A percentile compares a stretch with the other conserved stretches of the same genome.
These are phyloP conservation scores for Monotropa hypopitys DNA, from an alignment of 179 eudicot genomes.

Conservation along the genomic window DNA sequence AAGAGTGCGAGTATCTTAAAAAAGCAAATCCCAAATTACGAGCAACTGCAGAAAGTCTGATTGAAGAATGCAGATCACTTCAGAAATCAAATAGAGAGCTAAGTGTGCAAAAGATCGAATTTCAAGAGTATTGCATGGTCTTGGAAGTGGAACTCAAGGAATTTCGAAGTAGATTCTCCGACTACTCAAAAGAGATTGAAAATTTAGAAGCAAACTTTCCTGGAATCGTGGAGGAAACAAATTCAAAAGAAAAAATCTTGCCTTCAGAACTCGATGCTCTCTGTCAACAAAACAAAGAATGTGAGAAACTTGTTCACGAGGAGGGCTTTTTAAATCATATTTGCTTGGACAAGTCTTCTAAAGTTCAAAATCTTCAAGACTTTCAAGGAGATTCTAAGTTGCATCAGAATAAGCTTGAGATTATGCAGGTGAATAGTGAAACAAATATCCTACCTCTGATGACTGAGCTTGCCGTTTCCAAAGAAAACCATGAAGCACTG, in stretches of 20 bases:
- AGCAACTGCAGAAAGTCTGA: slow-evolving; percentile 43
- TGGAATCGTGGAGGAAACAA: slow-evolving; percentile 31
- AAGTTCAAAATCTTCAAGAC: slow-evolving; percentile 43
- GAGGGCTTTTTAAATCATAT: slow-evolving; percentile 26
- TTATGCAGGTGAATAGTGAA: slow-evolving; percentile 23
- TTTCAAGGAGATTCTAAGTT: slow-evolving; percentile 21
- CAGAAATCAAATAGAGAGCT: slow-evolving; percentile 47
- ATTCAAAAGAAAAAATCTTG: slow-evolving; percentile 34
- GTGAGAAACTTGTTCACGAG: slow-evolving; percentile 31
- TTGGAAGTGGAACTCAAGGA: slow-evolving; percentile 41
- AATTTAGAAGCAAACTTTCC: slow-evolving; percentile 33
- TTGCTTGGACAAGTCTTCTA: slow-evolving; percentile 32
- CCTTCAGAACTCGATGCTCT: slow-evolving; percentile 42
- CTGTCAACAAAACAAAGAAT: slow-evolving; percentile 20
- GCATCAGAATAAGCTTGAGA: slow-evolving; percentile 21
- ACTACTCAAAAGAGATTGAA: slow-evolving; percentile 32
- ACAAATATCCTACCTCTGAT: slow-evolving; percentile 24
- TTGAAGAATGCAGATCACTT: slow-evolving; percentile 44
- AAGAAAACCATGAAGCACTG: slow-evolving; percentile 31
- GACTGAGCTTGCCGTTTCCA: slow-evolving; percentile 32
- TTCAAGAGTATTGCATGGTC: slow-evolving; percentile 21
- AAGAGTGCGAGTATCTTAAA: slow-evolving; percentile 46
- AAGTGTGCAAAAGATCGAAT: slow-evolving; percentile 36
- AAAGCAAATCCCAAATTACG: slow-evolving; percentile 42
- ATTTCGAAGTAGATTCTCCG: slow-evolving; percentile 22